A percentile compares a stretch with the other conserved stretches of the same genome.
Conservation (phyloP, 768 basidiomycete genomes). For the Tulasnella sp. region DNA sequence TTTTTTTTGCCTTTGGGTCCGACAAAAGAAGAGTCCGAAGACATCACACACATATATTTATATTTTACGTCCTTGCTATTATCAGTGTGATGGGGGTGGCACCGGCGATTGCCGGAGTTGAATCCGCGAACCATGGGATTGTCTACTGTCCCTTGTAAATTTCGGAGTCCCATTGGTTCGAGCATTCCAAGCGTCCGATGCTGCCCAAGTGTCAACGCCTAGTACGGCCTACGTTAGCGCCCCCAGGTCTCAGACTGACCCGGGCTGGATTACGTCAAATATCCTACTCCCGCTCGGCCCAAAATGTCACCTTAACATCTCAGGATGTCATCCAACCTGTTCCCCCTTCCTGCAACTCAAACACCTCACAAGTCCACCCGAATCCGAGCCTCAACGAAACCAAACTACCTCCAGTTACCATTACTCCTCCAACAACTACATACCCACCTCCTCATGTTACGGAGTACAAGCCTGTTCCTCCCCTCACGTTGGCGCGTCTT, state of each 20-base stretch:
- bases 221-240: neutral
- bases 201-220: neutral
- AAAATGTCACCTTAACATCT: conserved; percentile 1
- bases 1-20: neutral
- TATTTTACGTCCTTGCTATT: neutral
- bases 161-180: conserved; percentile 6
- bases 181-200: neutral
- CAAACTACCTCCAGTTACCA: conserved; percentile 19
- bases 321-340: neutral
- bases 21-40: neutral
- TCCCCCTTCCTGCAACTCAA: neutral
- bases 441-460: conserved; percentile 27
- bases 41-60: neutral
- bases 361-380: neutral
- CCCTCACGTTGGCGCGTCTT: conserved; percentile 46
- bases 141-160: neutral
- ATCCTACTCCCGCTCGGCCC: neutral
- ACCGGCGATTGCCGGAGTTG: neutral
- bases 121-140: neutral
- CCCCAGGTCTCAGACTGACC: neutral
- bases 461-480: conserved; percentile 30
- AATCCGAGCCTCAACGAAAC: neutral
- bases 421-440: conserved; percentile 14
- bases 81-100: no score
- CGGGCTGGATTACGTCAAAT: neutral